Base-by-base conservation (phyloP, 176 grass and related monocot species). In the Hsuehochloa calcarea region DNA sequence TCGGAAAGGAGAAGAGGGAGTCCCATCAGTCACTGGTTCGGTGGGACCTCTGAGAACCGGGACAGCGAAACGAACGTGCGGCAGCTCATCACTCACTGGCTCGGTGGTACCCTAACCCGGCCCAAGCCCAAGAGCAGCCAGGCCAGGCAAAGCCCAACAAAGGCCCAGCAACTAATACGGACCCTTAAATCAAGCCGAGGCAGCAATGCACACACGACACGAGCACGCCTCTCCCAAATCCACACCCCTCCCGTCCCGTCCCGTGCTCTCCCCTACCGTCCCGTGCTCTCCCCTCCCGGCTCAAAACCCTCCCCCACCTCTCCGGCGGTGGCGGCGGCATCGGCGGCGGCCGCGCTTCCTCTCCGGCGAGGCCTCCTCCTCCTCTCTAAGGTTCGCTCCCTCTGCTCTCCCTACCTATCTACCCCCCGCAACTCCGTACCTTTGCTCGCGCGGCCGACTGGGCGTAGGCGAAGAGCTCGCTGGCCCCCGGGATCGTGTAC, bases 221-320 rank as follows among this genome's bases (percentile, higher is more conserved):
- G 45, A 47, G 16, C 77, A 80, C 71, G 47, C 69, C 17, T 39
- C 51, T 72, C 69, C 68, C 67, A 58, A 52, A 74, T 80, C 60
- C 25, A 26, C 78, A 25, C 41, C 34, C 8, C 63, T 52, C 79
- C 65, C 72, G n/a, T n/a, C n/a, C n/a, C n/a, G n/a, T n/a, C n/a
- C n/a, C n/a, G n/a, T n/a, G n/a, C n/a, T n/a, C n/a, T n/a, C n/a
- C n/a, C n/a, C n/a, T n/a, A n/a, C n/a, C n/a, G n/a, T n/a, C n/a
- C n/a, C n/a, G 84, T 90, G 78, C 83, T 81, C 88, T 5, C 26
- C 61, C 58, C 27, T 10, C 70, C 14, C 34, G n/a, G n/a, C 37
- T 60, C 74, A 83, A 90, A 87, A 83, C 89, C 89, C 89, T 87
- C 20, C 38, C 75, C 70, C 14, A 26, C 20, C 83, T 47, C 74